A percentile compares a stretch with the other conserved stretches of the same genome.
Conservation (phyloP, 345 rosid species). For the Psidium guajava region DNA sequence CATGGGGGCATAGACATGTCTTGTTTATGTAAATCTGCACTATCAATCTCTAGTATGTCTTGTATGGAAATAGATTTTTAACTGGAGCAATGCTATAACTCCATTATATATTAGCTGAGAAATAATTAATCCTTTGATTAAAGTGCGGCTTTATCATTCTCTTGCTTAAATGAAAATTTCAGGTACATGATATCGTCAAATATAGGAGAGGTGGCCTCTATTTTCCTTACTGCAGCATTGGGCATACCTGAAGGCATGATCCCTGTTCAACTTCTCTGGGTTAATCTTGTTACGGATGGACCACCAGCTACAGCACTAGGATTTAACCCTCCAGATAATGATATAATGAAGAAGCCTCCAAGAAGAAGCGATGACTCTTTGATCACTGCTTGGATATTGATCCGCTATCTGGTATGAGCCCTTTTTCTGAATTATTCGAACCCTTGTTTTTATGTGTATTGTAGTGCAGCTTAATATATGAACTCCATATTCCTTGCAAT, state of each 20-base stretch:
- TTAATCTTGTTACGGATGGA: slow-evolving; percentile 95
- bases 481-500: neutral
- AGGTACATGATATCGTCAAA: slow-evolving; percentile 99
- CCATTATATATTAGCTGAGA: neutral
- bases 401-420: slow-evolving; percentile 78
- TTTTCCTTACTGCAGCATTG: slow-evolving; percentile 90
- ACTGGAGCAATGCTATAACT: neutral
- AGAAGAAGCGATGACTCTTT: slow-evolving; percentile 86
- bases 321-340: slow-evolving; percentile 92
- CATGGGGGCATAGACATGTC: neutral
- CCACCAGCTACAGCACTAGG: slow-evolving; percentile 99
- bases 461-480: neutral
- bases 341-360: slow-evolving; percentile 92
- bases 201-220: slow-evolving; percentile 95
- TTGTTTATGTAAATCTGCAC: neutral
- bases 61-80: neutral
- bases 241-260: slow-evolving; percentile 99
- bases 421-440: neutral
- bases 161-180: neutral
- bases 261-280: slow-evolving; percentile 99
- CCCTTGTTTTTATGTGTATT: neutral
- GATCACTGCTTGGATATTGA: slow-evolving; percentile 86
- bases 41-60: neutral
- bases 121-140: neutral
- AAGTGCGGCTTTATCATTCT: neutral